These are phyloP conservation scores for Alternaria incomplexa DNA, from an alignment of 2,329 filamentous ascomycete species.

Conservation along the genomic window DNA sequence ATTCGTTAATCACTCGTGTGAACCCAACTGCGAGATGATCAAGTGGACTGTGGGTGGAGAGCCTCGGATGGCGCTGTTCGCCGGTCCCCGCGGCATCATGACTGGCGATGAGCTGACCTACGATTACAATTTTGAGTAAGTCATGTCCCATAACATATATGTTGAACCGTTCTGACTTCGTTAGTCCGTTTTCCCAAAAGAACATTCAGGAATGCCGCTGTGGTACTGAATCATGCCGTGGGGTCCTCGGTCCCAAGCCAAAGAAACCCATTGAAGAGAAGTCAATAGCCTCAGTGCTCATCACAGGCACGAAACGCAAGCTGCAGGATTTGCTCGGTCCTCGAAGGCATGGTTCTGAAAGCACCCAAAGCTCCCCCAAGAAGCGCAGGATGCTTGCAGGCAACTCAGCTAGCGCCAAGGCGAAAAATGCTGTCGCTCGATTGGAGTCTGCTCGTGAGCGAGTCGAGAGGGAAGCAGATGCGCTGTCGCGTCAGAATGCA, in stretches of 20 bases:
- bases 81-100: constrained; percentile 85
- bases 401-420: constrained; percentile 28
- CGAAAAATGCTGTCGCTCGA: constrained; percentile 29
- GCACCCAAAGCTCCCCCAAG: constrained; percentile 36
- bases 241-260: constrained; percentile 63
- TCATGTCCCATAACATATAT: constrained; percentile 4
- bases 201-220: constrained; percentile 70
- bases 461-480: constrained; percentile 34
- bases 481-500: constrained; percentile 36
- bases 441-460: constrained; percentile 29
- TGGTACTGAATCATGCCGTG: constrained; percentile 65
- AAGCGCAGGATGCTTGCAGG: constrained; percentile 36
- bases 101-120: constrained; percentile 97
- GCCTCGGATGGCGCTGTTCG: constrained; percentile 95
- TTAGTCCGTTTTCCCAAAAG: constrained; percentile 58
- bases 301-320: constrained; percentile 46
- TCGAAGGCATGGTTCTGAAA: constrained; percentile 26
- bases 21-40: constrained; percentile 96
- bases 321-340: constrained; percentile 36
- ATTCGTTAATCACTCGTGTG: constrained; percentile 97
- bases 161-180: constrained; percentile 9
- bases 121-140: constrained; percentile 78
- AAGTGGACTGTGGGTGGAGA: constrained; percentile 96
- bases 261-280: constrained; percentile 54
- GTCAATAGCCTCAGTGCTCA: constrained; percentile 34